These are phyloP conservation scores for Mrakia gelida DNA, from an alignment of 768 basidiomycete species.

Conservation along the genomic window DNA sequence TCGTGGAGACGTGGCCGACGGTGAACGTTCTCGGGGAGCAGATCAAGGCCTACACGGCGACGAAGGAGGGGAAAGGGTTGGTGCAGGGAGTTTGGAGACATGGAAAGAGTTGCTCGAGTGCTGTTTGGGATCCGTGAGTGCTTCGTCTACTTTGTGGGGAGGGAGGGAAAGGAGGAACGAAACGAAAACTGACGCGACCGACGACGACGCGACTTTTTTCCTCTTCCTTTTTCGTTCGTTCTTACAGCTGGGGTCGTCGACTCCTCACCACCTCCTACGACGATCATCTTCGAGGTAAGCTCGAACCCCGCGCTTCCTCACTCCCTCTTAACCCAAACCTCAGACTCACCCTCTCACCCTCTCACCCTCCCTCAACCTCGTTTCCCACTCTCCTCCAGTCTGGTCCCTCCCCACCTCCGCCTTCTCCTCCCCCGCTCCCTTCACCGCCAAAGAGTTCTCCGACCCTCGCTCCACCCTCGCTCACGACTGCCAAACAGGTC, in stretches of 20 bases:
- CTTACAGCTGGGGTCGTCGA: constrained; percentile 39
- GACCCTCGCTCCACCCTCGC: constrained; percentile 32
- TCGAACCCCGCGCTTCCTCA: background rate
- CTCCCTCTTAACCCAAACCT: background rate
- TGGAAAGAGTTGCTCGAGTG: constrained; percentile 43
- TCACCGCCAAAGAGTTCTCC: constrained; percentile 13
- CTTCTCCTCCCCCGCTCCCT: constrained; percentile 7
- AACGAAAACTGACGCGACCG: no score
- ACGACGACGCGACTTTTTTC: background rate
- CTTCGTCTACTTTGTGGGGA: background rate
- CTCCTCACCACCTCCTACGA: constrained; percentile 48
- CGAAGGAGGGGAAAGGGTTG: constrained; percentile 30
- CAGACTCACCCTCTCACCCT: background rate
- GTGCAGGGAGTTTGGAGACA: constrained; percentile 35
- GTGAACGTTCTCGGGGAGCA: constrained; percentile 32
- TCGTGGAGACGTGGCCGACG: constrained; percentile 29
- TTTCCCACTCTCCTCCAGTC: background rate
- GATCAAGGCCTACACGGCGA: constrained; percentile 35
- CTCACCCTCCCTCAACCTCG: background rate
- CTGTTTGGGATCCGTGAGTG: constrained; percentile 47
- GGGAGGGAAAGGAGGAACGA: background rate
- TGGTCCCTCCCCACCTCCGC: background rate
- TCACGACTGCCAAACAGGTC: constrained; percentile 49
- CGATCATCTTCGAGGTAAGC: constrained; percentile 45
- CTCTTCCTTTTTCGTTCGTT: background rate